A percentile compares a stretch with the other conserved stretches of the same genome.
These are phyloP conservation scores for Athelia sp. DNA, from an alignment of 1,284 basidiomycete species.

Conservation along the genomic window DNA sequence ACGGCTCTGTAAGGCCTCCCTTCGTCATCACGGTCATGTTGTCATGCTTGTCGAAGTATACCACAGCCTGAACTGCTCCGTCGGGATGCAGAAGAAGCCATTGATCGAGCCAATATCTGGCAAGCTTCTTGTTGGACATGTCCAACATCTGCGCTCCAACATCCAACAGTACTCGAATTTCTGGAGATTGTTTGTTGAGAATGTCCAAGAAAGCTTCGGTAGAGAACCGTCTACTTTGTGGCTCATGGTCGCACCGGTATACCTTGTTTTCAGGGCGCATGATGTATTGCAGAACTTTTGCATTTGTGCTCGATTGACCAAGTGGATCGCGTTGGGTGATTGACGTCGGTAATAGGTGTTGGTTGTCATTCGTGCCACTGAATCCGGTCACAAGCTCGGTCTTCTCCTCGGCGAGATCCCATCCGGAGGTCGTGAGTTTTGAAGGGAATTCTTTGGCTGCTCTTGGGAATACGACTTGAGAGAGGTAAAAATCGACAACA, in stretches of 20 bases:
- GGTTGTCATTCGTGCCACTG: conserved; percentile 53
- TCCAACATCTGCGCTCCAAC: conserved; percentile 57
- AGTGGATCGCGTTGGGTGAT: conserved; percentile 39
- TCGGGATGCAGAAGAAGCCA: conserved; percentile 15
- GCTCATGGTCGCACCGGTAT: conserved; percentile 25
- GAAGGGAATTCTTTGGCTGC: conserved; percentile 24
- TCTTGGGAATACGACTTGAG: conserved; percentile 26
- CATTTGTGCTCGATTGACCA: conserved; percentile 42
- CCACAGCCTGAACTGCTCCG: conserved; percentile 33
- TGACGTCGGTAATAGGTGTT: conserved; percentile 40
- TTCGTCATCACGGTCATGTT: conserved; percentile 35
- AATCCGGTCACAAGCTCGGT: conserved; percentile 41
- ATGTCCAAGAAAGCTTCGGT: conserved; percentile 29
- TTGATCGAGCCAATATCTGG: conserved; percentile 39
- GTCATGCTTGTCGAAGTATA: conserved; percentile 46
- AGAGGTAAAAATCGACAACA: conserved; percentile 26
- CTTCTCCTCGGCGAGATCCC: conserved; percentile 36
- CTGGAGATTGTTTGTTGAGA: conserved; percentile 26
- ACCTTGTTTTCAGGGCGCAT: conserved; percentile 37
- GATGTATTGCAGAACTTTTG: conserved; percentile 42
- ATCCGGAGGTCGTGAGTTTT: conserved; percentile 25
- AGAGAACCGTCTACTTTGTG: conserved; percentile 14
- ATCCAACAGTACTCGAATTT: conserved; percentile 43
- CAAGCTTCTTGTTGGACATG: conserved; percentile 38
- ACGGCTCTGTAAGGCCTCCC: conserved; percentile 31